phyloP scores from a whole-genome alignment of 805 yeast genomes.

The Wickerhamiella spandovensis region DNA sequence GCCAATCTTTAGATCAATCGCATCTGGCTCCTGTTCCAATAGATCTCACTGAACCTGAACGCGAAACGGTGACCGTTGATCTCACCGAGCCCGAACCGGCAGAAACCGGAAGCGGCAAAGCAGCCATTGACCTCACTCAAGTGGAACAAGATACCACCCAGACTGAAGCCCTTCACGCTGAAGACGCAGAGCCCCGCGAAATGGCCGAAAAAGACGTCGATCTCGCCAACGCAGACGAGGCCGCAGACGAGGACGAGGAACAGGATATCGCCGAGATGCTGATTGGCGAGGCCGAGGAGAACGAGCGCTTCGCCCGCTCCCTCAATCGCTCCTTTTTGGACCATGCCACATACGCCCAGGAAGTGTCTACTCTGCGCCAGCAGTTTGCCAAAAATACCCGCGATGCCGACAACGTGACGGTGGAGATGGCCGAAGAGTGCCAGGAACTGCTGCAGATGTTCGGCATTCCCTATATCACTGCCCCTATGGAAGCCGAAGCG shows the following conservation, averaged over 20 bases:
- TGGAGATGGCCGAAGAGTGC: constrained; percentile 75
- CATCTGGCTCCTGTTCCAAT: too few species aligned
- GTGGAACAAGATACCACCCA: too few species aligned
- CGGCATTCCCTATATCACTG: constrained; percentile 89
- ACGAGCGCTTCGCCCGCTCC: constrained; percentile 42
- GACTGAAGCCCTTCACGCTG: not conserved
- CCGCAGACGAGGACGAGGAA: constrained; percentile 52
- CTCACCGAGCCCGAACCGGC: too few species aligned
- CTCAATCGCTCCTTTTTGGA: constrained; percentile 21
- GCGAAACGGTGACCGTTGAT: too few species aligned
- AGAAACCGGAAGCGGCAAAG: too few species aligned
- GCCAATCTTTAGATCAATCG: too few species aligned
- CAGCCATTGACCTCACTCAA: too few species aligned
- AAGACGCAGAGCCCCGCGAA: not conserved
- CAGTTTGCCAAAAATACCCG: constrained; percentile 56
- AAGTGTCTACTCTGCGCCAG: constrained; percentile 36
- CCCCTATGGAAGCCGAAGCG: constrained; percentile 99
- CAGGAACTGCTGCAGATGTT: constrained; percentile 76
- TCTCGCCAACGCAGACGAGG: constrained; percentile 22
- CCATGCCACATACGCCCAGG: constrained; percentile 16
- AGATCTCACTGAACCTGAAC: too few species aligned
- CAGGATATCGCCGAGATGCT: constrained; percentile 49
- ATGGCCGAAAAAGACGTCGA: constrained; percentile 9
- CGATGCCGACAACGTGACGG: constrained; percentile 85
- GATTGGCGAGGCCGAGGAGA: constrained; percentile 58